phyloP scores from a whole-genome alignment of 2,329 filamentous ascomycete genomes.

The Calonectria pseudoturangicola region DNA sequence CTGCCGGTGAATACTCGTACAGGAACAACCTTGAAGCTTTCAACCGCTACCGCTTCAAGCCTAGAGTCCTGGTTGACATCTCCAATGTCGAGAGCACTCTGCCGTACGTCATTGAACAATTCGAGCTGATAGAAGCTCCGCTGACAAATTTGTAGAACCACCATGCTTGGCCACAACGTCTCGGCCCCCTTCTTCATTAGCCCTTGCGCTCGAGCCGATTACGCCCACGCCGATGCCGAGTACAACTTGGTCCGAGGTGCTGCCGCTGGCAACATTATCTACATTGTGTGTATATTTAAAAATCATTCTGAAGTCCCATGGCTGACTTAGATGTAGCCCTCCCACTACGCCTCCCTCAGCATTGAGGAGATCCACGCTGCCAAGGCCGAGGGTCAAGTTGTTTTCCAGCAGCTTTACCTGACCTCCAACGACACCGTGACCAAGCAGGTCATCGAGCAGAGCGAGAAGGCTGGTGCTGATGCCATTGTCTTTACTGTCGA shows the following conservation, averaged over 20 bases:
- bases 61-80: constrained; percentile 71
- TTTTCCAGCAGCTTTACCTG: constrained; percentile 62
- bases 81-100: constrained; percentile 64
- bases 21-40: constrained; percentile 75
- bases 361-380: constrained; percentile 62
- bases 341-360: constrained; percentile 57
- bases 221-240: constrained; percentile 68
- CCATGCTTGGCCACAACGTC: constrained; percentile 72
- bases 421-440: constrained; percentile 59
- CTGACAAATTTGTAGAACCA: constrained; percentile 59
- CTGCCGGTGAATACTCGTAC: constrained; percentile 73
- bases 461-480: constrained; percentile 59
- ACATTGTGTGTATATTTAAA: constrained; percentile 60
- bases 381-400: constrained; percentile 60
- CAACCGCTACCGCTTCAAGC: constrained; percentile 68
- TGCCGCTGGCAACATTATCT: constrained; percentile 68
- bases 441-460: constrained; percentile 55
- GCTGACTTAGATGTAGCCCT: constrained; percentile 52
- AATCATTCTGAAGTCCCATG: not conserved
- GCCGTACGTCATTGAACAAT: constrained; percentile 43
- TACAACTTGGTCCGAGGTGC: constrained; percentile 70
- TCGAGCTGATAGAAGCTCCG: constrained; percentile 17
- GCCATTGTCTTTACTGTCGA: constrained; percentile 64
- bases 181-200: constrained; percentile 73
- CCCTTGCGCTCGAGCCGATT: constrained; percentile 67